Conservation (phyloP, 148 eudicot genomes). For the Chenopodium berlandieri region DNA sequence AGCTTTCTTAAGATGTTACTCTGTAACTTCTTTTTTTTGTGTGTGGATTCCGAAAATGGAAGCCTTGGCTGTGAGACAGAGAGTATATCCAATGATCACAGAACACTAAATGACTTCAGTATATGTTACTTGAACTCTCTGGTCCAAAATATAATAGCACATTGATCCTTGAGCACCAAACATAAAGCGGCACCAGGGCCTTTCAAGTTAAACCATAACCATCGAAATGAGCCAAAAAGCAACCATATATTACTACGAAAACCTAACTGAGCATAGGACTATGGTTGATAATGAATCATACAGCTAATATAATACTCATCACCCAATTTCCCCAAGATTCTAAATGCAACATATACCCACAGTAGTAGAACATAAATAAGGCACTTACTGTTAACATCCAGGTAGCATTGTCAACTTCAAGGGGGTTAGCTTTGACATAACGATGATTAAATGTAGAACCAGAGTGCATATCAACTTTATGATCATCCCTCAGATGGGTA, state of each 20-base stretch:
- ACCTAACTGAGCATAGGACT: not conserved
- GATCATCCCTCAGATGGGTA: conserved; percentile 38
- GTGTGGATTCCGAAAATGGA: not conserved
- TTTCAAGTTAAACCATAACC: not conserved
- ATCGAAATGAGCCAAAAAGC: not conserved
- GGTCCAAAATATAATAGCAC: not conserved
- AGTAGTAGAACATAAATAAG: not conserved
- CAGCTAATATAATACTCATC: not conserved
- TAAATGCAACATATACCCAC: not conserved
- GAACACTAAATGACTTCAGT: not conserved
- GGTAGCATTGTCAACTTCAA: conserved; percentile 42
- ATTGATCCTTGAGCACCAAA: not conserved
- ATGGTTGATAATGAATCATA: not conserved
- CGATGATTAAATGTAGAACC: conserved; percentile 46
- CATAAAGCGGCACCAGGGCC: not conserved
- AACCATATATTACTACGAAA: not conserved
- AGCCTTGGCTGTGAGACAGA: not conserved
- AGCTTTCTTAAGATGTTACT: not conserved
- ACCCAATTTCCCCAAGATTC: not conserved
- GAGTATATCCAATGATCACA: not conserved
- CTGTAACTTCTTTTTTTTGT: no score
- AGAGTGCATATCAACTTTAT: conserved; percentile 43
- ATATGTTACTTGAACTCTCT: not conserved
- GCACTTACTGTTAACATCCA: conserved; percentile 42
- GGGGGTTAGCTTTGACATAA: conserved; percentile 41